These are phyloP conservation scores for Xylaria sp. DNA, from an alignment of 2,329 filamentous ascomycete genomes.

Conservation along the genomic window DNA sequence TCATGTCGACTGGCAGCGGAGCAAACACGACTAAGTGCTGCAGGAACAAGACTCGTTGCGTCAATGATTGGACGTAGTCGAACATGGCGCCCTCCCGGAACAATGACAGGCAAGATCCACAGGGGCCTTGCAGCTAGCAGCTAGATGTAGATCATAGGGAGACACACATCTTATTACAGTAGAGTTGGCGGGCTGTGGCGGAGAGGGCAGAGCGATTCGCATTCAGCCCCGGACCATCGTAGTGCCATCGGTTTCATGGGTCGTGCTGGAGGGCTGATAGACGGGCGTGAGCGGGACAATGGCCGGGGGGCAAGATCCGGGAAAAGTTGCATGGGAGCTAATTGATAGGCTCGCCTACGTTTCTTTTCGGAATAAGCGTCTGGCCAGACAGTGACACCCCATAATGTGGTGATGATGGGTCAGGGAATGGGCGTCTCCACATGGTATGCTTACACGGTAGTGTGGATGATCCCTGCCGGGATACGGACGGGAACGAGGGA, in stretches of 20 bases:
- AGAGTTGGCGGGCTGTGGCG: constrained; percentile 14
- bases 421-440: too few relatives aligned
- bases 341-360: constrained; percentile 41
- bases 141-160: constrained; percentile 34
- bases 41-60: constrained; percentile 42
- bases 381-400: neutral
- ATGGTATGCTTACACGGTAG: too few relatives aligned
- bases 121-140: constrained; percentile 31
- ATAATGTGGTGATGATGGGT: neutral
- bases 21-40: constrained; percentile 39
- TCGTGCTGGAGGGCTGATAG: constrained; percentile 30
- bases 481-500: neutral
- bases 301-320: constrained; percentile 23
- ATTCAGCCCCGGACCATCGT: constrained; percentile 34
- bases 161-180: constrained; percentile 5
- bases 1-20: constrained; percentile 36
- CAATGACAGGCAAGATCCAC: constrained; percentile 29
- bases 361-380: constrained; percentile 24
- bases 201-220: constrained; percentile 14
- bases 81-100: constrained; percentile 37
- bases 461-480: neutral
- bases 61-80: constrained; percentile 46
- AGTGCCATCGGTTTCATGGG: constrained; percentile 43
- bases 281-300: constrained; percentile 44
- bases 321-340: constrained; percentile 11